phyloP scores from a whole-genome alignment of 2,329 filamentous ascomycete species.

The Orbilia quercus region DNA sequence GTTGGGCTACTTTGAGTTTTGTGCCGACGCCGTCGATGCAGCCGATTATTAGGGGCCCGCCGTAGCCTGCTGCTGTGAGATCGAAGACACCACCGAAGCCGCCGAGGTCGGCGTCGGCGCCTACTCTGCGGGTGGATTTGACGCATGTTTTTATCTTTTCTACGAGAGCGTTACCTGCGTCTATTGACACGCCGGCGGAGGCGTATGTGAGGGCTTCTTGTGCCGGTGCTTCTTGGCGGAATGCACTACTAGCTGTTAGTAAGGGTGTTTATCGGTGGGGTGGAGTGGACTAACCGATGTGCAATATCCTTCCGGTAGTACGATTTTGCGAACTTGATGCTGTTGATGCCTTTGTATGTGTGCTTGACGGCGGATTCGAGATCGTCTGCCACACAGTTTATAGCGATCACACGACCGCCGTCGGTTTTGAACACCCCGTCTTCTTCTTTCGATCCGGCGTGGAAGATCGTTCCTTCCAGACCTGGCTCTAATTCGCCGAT shows the following conservation, averaged over 20 bases:
- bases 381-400: constrained; percentile 80
- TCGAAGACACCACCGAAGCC: constrained; percentile 93
- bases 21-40: constrained; percentile 97
- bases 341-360: constrained; percentile 84
- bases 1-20: constrained; percentile 94
- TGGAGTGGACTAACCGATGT: constrained; percentile 67
- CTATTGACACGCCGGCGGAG: constrained; percentile 90
- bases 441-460: constrained; percentile 82
- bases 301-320: constrained; percentile 95
- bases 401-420: constrained; percentile 91
- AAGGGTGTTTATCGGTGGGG: background rate
- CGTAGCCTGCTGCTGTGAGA: constrained; percentile 78
- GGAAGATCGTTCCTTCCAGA: constrained; percentile 79
- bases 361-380: constrained; percentile 84
- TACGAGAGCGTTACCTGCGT: constrained; percentile 92
- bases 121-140: constrained; percentile 82
- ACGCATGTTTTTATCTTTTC: constrained; percentile 90
- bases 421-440: constrained; percentile 76
- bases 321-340: constrained; percentile 86
- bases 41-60: constrained; percentile 84
- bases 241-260: constrained; percentile 59
- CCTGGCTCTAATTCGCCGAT: constrained; percentile 63
- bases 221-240: constrained; percentile 56
- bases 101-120: constrained; percentile 91
- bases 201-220: constrained; percentile 82